Conservation (phyloP, 345 rosid genomes). For the Erucastrum elatum region DNA sequence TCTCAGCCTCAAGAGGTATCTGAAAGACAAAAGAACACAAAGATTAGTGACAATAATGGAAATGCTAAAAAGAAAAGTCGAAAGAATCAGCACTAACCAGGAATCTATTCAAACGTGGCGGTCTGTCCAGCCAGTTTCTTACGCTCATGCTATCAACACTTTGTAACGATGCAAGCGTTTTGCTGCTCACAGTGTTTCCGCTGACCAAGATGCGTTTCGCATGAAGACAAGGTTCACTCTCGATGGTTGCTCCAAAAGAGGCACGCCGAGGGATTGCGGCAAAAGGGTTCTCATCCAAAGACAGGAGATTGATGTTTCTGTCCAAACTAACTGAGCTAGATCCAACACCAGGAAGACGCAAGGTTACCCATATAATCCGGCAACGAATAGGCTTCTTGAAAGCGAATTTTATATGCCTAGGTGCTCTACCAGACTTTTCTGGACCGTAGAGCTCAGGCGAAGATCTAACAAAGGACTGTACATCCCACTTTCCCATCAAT, state of each 20-base stretch:
- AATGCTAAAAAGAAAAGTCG: not conserved
- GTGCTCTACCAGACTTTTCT: slow-evolving; percentile 60
- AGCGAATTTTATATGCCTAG: slow-evolving; percentile 79
- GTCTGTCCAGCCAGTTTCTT: slow-evolving; percentile 70
- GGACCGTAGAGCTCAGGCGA: slow-evolving; percentile 77
- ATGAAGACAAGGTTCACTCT: slow-evolving; percentile 78
- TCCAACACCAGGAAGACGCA: slow-evolving; percentile 78
- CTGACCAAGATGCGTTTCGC: slow-evolving; percentile 73
- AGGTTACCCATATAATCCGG: slow-evolving; percentile 80
- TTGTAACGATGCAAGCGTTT: slow-evolving; percentile 43
- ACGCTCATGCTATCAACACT: slow-evolving; percentile 57
- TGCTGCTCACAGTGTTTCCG: slow-evolving; percentile 52
- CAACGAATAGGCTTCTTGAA: slow-evolving; percentile 78
- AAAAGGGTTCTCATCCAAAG: slow-evolving; percentile 88
- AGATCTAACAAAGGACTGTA: slow-evolving; percentile 64
- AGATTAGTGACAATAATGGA: slow-evolving; percentile 3
- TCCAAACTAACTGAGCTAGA: slow-evolving; percentile 77
- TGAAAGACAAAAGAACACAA: slow-evolving; percentile 31
- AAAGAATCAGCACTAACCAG: slow-evolving; percentile 53
- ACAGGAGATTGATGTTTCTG: slow-evolving; percentile 67
- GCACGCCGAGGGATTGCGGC: slow-evolving; percentile 72
- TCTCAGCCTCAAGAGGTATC: slow-evolving; percentile 84
- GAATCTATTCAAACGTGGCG: slow-evolving; percentile 80
- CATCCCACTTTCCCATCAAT: slow-evolving; percentile 90
- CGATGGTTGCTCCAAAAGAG: slow-evolving; percentile 75